Evolutionary conservation across 106 monocot species (phyloP), one percentile per base, ranked within the genome.

Genomic region (Triglochin maritima): DNA sequence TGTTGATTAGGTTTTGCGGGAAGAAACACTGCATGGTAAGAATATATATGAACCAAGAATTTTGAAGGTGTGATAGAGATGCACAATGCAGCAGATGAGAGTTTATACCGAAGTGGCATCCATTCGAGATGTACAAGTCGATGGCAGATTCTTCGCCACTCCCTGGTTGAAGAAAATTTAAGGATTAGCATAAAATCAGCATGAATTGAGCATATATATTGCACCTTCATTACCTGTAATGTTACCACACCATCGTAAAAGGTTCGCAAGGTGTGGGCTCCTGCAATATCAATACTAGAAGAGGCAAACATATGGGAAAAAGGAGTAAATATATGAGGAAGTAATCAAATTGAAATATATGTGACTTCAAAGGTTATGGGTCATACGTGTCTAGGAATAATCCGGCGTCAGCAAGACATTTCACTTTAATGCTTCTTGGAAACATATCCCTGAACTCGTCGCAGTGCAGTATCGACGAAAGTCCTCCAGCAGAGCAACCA

Each of bases 11-110:
- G 56, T 98, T 78, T 74, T 98, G 86, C 5, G 96, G 96, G 71
- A 98, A 98, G 70, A 98, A 98, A 57, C 96, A 98, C 96, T 98
- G 88, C 74, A 85, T 14, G 46, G 2, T 14, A 29, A 41, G 46
- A 29, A 29, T 29, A 29, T 29, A 29, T 29, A 29, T 29, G 29
- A 29, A 29, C 29, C 29, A 29, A 29, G 29, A 29, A 29, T 29
- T 29, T 29, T 29, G 29, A 29, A 29, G 29, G 29, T 29, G 29
- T 29, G 29, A 29, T 29, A 29, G 29, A 29, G 29, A 29, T 29
- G 29, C 29, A 29, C 29, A 29, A 29, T 29, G 29, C 29, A 29
- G 29, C 29, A 29, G 29, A 29, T 1, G 29, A 29, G 29, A 29
- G 29, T 29, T 17, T 13, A 62, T 88, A 96, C 96, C 81, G 80